A percentile compares a stretch with the other conserved stretches of the same genome.
phyloP scores from a whole-genome alignment of 2,329 filamentous ascomycete genomes.

The Bisporella sp. region DNA sequence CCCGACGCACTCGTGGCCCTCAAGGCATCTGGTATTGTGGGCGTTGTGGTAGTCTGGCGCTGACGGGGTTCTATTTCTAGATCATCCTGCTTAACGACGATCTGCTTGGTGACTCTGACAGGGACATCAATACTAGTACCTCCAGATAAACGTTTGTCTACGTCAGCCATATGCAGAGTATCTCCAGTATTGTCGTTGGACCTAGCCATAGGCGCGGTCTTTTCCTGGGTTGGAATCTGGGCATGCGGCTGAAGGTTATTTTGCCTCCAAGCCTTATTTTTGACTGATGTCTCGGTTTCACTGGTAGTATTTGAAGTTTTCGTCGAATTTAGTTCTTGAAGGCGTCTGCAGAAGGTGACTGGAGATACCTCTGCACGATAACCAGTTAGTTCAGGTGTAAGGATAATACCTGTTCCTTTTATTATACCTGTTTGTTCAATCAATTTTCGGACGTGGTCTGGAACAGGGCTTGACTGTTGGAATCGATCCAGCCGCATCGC shows the following conservation, averaged over 20 bases:
- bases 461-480: conserved; percentile 14
- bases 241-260: too few relatives aligned
- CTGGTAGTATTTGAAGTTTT: too few relatives aligned
- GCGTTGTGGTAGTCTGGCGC: background rate
- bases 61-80: conserved; percentile 10
- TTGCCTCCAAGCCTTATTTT: too few relatives aligned
- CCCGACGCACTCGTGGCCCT: background rate
- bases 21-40: background rate
- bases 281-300: too few relatives aligned
- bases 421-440: conserved; percentile 22
- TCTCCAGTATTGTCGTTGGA: too few relatives aligned
- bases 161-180: too few relatives aligned
- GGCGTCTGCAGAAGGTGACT: too few relatives aligned
- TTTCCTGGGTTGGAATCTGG: too few relatives aligned
- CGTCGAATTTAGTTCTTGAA: too few relatives aligned
- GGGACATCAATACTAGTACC: background rate
- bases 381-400: background rate
- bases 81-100: conserved; percentile 13
- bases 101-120: background rate
- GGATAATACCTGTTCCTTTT: conserved; percentile 18
- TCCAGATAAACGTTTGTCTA: too few relatives aligned
- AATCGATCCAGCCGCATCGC: background rate
- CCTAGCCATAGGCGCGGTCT: too few relatives aligned
- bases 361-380: background rate
- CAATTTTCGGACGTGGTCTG: conserved; percentile 16